Percentiles rank a stretch among this genome's conserved stretches.
These are phyloP conservation scores for Cladophialophora immunda DNA, from an alignment of 2,329 filamentous ascomycete species.

Conservation along the genomic window DNA sequence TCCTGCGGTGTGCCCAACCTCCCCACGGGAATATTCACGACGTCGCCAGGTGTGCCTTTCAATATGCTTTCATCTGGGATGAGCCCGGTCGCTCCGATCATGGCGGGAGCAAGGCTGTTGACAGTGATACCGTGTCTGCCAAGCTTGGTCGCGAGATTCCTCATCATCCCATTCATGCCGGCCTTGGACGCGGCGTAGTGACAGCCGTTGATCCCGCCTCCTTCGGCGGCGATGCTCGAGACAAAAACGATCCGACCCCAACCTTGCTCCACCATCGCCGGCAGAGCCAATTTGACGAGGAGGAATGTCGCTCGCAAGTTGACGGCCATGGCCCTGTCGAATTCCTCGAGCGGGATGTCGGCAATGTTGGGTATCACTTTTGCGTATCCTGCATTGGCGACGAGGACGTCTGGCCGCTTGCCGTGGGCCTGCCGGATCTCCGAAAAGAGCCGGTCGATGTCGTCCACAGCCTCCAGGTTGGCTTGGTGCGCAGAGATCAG, in stretches of 20 bases:
- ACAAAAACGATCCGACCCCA: conserved; percentile 73
- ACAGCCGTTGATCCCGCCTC: conserved; percentile 70
- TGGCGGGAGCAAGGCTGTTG: conserved; percentile 73
- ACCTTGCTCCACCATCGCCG: conserved; percentile 65
- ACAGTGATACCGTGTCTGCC: conserved; percentile 69
- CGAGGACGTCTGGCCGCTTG: conserved; percentile 67
- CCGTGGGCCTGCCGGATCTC: conserved; percentile 63
- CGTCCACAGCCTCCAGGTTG: conserved; percentile 48
- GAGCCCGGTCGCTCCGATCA: conserved; percentile 72
- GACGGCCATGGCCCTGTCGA: conserved; percentile 68
- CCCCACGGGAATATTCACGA: conserved; percentile 66
- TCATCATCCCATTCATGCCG: conserved; percentile 71
- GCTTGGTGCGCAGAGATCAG: no score
- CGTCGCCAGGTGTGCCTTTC: conserved; percentile 64
- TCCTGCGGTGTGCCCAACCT: conserved; percentile 66
- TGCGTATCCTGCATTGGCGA: conserved; percentile 73
- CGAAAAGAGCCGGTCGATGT: conserved; percentile 62
- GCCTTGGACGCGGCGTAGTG: conserved; percentile 64
- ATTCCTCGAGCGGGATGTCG: conserved; percentile 66
- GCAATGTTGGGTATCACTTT: conserved; percentile 64
- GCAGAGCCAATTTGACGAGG: conserved; percentile 66
- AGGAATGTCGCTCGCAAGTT: conserved; percentile 69
- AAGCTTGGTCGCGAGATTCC: conserved; percentile 68
- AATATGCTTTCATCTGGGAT: conserved; percentile 64
- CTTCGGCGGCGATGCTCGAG: conserved; percentile 68